Conservation (phyloP, 768 basidiomycete genomes). For the Astraeus odoratus region DNA sequence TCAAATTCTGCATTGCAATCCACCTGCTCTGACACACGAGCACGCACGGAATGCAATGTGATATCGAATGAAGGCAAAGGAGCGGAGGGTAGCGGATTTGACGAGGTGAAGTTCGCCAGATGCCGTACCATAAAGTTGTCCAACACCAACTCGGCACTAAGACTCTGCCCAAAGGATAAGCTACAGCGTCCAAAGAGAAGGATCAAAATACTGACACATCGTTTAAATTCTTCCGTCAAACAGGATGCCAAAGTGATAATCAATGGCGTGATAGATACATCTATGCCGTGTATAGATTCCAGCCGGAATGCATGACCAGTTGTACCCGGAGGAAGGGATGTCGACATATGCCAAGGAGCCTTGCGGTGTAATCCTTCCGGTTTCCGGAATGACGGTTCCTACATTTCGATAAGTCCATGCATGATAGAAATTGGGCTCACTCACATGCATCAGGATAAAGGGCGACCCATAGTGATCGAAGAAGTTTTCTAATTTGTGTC, state of each 20-base stretch:
- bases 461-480: conserved; percentile 42
- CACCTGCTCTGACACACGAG: conserved; percentile 46
- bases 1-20: conserved; percentile 3
- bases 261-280: conserved; percentile 51
- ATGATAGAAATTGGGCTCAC: conserved; percentile 5
- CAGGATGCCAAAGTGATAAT: conserved; percentile 35
- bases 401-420: not conserved
- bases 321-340: not conserved
- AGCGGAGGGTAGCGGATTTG: conserved; percentile 7
- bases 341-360: not conserved
- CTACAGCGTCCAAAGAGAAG: not conserved
- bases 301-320: conserved; percentile 29
- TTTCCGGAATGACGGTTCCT: conserved; percentile 12
- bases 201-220: conserved; percentile 38
- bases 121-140: conserved; percentile 37
- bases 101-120: conserved; percentile 27
- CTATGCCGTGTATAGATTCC: conserved; percentile 30
- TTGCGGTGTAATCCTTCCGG: conserved; percentile 1
- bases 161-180: conserved; percentile 21
- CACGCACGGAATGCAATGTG: conserved; percentile 30
- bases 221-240: conserved; percentile 43
- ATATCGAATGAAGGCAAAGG: conserved; percentile 34
- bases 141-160: conserved; percentile 33
- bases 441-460: conserved; percentile 40
- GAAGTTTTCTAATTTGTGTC: conserved; percentile 27